Evolutionary conservation across 2,329 filamentous ascomycete genomes (phyloP), one percentile per base, ranked within the genome.

Genomic region (Diaporthe citri): DNA sequence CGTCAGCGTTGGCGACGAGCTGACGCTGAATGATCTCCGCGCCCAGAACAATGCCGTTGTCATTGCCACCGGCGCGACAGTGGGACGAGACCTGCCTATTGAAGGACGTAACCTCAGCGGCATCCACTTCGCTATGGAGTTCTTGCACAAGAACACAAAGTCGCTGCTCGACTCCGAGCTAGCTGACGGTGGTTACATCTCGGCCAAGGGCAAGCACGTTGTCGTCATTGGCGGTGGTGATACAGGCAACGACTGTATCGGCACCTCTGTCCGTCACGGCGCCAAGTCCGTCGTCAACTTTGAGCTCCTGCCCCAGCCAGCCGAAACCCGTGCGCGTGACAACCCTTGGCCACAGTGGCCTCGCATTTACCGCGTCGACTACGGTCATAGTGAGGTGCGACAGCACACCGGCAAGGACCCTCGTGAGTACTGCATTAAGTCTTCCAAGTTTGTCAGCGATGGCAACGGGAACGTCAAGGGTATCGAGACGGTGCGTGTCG

Each of bases 271-370:
- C 76, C 95, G 96, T 71, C 96, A 98, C 82, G 96, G 96, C 76
- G 96, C 96, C 82, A 98, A 97, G 86, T 97, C 95, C 1, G 95
- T 98, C 77, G 94, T 94, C 86, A 98, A 98, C 90, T 98, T 98
- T 80, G 96, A 98, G 88, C 89, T 98, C 74, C 90, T 98, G 77
- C 96, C 96, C 41, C 95, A 98, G 86, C 96, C 96, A 79, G 95
- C 96, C 10, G 91, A 94, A 76, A 93, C 97, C 89, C 95, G 96
- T 86, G 95, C 94, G 78, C 91, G 92, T 77, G 96, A 98, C 86
- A 98, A 98, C 89, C 96, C 96, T 77, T 98, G 96, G 96, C 96
- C 96, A 13, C 96, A 98, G 86, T 98, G 96, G 96, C 96, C 96
- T 74, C 94, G 96, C 81, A 96, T 98, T 83, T 98, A 98, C 90